phyloP scores from a whole-genome alignment of 75 land plant species.

The Sequoiadendron giganteum region DNA sequence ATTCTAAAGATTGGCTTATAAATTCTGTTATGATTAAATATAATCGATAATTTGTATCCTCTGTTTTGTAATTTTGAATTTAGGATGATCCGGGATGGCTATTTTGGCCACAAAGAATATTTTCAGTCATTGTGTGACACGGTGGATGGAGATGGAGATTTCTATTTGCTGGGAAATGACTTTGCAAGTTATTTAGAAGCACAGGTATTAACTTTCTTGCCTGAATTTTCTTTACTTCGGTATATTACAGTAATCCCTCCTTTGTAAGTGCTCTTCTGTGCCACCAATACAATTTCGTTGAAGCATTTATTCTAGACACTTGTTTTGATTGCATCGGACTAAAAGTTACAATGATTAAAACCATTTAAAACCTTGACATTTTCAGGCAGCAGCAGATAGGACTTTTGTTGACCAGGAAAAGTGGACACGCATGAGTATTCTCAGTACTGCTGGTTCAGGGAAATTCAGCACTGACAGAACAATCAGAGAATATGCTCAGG shows the following conservation, averaged over 20 bases:
- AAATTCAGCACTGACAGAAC: conserved; percentile 79
- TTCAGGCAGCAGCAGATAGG: conserved; percentile 70
- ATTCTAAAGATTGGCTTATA: not conserved
- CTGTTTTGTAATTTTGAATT: not conserved
- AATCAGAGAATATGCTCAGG: conserved; percentile 64
- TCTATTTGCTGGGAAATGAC: conserved; percentile 66
- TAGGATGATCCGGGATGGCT: conserved; percentile 76
- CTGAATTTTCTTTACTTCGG: not conserved
- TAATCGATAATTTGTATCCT: not conserved
- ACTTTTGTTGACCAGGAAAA: conserved; percentile 64
- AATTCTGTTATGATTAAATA: not conserved
- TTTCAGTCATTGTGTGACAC: conserved; percentile 70
- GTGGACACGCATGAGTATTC: conserved; percentile 80
- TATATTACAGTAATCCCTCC: not conserved
- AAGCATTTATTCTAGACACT: not conserved
- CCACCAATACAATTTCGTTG: not conserved
- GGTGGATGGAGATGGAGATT: conserved; percentile 56
- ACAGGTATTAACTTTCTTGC: conserved; percentile 36
- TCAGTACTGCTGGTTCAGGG: conserved; percentile 69
- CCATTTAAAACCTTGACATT: not conserved
- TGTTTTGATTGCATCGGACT: not conserved
- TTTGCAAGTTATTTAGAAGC: conserved; percentile 73
- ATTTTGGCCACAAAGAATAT: conserved; percentile 67
- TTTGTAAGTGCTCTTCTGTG: not conserved
- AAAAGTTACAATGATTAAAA: not conserved